Evolutionary conservation across 2,329 filamentous ascomycete genomes (phyloP).

Genomic region (Alternaria infectoria): DNA sequence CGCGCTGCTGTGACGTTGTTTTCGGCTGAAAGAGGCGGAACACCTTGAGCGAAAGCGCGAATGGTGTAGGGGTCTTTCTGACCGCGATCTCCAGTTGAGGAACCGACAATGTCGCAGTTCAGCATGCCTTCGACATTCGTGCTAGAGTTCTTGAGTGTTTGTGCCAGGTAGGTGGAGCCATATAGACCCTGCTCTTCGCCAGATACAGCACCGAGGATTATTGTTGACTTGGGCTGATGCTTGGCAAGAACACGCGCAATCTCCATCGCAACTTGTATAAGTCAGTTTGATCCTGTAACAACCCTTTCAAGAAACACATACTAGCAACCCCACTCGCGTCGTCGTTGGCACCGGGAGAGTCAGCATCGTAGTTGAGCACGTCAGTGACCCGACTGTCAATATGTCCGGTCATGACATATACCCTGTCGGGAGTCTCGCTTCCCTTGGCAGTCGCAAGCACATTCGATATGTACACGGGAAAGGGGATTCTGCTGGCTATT

Average conservation of each 20-base stretch:
- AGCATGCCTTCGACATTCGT: conserved; percentile 64
- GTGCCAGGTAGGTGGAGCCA: conserved; percentile 60
- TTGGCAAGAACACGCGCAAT: conserved; percentile 61
- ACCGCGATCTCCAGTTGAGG: conserved; percentile 54
- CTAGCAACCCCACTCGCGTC: conserved; percentile 62
- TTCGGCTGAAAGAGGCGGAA: conserved; percentile 51
- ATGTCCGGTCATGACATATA: conserved; percentile 63
- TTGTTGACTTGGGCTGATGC: conserved; percentile 57
- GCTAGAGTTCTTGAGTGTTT: conserved; percentile 58
- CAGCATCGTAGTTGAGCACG: conserved; percentile 57
- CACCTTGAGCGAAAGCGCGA: conserved; percentile 62
- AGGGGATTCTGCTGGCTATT: conserved; percentile 55
- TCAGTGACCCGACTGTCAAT: conserved; percentile 62
- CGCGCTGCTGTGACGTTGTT: conserved; percentile 45
- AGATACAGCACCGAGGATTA: conserved; percentile 63
- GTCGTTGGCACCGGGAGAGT: conserved; percentile 65
- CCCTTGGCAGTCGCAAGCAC: conserved; percentile 58
- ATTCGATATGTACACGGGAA: conserved; percentile 61
- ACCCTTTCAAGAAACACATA: conserved; percentile 15
- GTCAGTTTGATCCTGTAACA: conserved; percentile 4
- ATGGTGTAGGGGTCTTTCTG: conserved; percentile 58
- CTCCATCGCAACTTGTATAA: conserved; percentile 56
- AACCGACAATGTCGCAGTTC: conserved; percentile 65
- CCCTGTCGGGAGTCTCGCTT: conserved; percentile 54
- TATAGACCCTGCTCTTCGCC: conserved; percentile 65